phyloP scores from a whole-genome alignment of 2,329 filamentous ascomycete genomes.

The Annulohypoxylon truncatum region DNA sequence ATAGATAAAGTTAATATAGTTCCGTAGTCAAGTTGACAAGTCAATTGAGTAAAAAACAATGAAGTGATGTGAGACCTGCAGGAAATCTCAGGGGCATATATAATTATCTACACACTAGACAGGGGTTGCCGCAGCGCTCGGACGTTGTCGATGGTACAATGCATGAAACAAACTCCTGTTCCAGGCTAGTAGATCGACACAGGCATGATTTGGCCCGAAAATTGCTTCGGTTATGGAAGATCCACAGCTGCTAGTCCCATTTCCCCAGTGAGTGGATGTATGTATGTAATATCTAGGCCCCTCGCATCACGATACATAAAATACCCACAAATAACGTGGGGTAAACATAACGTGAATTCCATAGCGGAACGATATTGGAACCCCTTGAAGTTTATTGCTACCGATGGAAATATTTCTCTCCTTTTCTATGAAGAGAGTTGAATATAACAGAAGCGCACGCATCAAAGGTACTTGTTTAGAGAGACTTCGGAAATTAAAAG shows the following conservation, averaged over 20 bases:
- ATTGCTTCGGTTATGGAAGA: slow-evolving; percentile 1
- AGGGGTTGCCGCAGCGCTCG: slow-evolving; percentile 15
- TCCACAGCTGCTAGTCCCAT: slow-evolving; percentile 13
- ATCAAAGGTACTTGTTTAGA: too few species aligned
- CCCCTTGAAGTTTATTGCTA: too few species aligned
- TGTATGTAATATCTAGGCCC: neutral
- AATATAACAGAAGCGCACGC: too few species aligned
- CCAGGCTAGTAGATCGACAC: slow-evolving; percentile 31
- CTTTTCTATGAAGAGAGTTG: too few species aligned
- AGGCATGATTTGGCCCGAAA: slow-evolving; percentile 17
- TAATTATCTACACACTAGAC: neutral
- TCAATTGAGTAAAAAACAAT: slow-evolving; percentile 1
- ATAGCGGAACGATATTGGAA: too few species aligned
- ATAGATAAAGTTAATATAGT: neutral
- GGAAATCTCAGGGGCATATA: neutral
- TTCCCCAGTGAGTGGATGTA: neutral
- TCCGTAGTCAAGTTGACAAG: neutral
- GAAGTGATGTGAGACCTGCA: neutral
- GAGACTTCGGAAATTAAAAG: too few species aligned
- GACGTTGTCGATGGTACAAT: slow-evolving; percentile 9
- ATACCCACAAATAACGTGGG: too few species aligned
- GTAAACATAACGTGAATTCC: too few species aligned
- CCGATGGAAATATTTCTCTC: too few species aligned
- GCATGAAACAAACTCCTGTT: slow-evolving; percentile 39
- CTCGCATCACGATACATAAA: too few species aligned